These are phyloP conservation scores for Hanseniaspora uvarum DNA, from an alignment of 1,139 yeast genomes.

Conservation along the genomic window DNA sequence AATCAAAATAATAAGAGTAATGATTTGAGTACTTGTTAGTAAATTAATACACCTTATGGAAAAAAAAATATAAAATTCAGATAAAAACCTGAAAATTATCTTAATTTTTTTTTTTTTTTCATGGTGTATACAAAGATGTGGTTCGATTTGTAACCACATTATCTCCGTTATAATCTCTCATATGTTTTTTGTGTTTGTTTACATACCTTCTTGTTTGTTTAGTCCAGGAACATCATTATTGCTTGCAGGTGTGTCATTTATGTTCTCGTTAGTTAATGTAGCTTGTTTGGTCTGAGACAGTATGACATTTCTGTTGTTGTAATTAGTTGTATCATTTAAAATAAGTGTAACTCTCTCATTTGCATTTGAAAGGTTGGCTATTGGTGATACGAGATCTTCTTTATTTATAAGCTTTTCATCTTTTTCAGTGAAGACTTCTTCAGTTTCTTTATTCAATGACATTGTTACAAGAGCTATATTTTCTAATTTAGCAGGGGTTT, in stretches of 20 bases:
- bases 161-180: background rate
- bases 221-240: background rate
- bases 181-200: background rate
- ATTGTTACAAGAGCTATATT: background rate
- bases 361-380: background rate
- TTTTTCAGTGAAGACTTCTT: background rate
- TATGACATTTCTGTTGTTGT: conserved; percentile 8
- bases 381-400: background rate
- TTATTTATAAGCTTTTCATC: background rate
- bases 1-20: background rate
- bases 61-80: background rate
- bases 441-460: background rate
- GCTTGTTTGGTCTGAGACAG: background rate
- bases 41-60: background rate
- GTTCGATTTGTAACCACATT: background rate
- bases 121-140: background rate
- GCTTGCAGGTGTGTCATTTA: background rate
- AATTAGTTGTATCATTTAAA: conserved; percentile 1
- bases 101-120: background rate
- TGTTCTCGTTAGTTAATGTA: background rate
- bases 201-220: conserved; percentile 16
- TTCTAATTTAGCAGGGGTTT: background rate
- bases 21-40: background rate
- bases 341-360: conserved; percentile 9
- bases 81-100: background rate